Evolutionary conservation across 768 basidiomycete genomes (phyloP), one percentile per base, ranked within the genome.

Genomic region (Peribolospora baueri): DNA sequence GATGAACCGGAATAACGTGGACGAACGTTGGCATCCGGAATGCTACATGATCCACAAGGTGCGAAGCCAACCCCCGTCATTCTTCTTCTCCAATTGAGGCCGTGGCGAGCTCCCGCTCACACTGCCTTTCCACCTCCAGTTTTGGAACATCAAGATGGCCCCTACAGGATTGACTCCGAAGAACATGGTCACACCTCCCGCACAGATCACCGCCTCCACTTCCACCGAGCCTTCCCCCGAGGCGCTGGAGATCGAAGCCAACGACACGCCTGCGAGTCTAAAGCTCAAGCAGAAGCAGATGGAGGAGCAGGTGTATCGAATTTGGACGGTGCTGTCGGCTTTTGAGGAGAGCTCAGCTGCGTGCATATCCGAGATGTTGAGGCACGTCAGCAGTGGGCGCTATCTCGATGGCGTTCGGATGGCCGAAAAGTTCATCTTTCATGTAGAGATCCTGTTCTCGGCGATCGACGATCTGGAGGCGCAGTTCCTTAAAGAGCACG

Each of bases 31-130:
- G 91, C 93, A 98, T 74, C 93, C 93, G 54, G 93, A 98, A 68
- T 98, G 93, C 68, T 95, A 97, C 68, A 95, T 95, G 91, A 95
- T 98, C 61, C 91, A 95, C 70, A 97, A 97, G 75, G 90, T 91
- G 59, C 55, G 75, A 56, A 14, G 38, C 46, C 50, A 5, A 45
- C 13, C 1, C 36, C 3, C 25, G 60, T 54, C 8, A 7, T 25
- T 37, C 46, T 36, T 37, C 52, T 25, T 25, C 25, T 36, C 48
- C 48, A n/a, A 13, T n/a, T 39, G 10, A 8, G 50, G 41, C 39
- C 9, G 46, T 14, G 48, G 40, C 25, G 38, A 47, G 37, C 46
- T 60, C 40, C 42, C 37, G 43, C 39, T 39, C 36, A 7, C 47
- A 39, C 51, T 49, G 14, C 13, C 56, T 41, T 42, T 13, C 51